Base-by-base conservation (phyloP, 2,329 filamentous ascomycete species). In the Periconia digitata region DNA sequence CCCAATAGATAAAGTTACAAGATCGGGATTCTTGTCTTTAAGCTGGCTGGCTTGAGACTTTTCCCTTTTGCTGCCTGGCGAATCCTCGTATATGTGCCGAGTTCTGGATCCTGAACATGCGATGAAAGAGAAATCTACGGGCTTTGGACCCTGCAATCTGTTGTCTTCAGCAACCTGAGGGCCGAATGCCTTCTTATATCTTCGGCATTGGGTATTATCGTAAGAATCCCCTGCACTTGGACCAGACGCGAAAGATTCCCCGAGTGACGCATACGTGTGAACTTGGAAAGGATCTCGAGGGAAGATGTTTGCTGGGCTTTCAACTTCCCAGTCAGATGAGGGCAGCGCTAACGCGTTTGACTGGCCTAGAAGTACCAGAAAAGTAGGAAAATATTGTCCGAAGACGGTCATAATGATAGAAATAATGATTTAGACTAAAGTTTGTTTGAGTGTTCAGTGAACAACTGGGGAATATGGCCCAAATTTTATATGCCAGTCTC, bases 1-100 rank as follows among this genome's bases (percentile, higher is more conserved):
- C 15, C 46, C 46, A 29, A 48, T 48, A 16, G 40, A 48, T 20
- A 48, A 21, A 18, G 46, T 43, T 18, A 43, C 40, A 10, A 48
- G 10, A 20, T 48, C 46, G 13, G 40, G 46, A 23, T 43, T 27
- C 24, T 27, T 48, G 32, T 43, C 46, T 32, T 43, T 39, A 21
- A 43, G 24, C 16, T 29, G 23, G 10, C 17, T n/a, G 21, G 40
- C 40, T 29, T 48, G 40, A 17, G 46, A 34, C 12, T 37, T n/a
- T 15, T 48, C 43, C 6, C 27, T 18, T 23, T 48, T 43, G 1
- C n/a, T 34, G 13, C n/a, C 40, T 10, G 18, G 15, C 16, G 8
- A n/a, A 16, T 40, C 34, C 20, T 48, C 20, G 22, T 38, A 43
- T 15, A 48, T 48, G 13, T 48, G 18, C 27, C 22, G 24, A 4